phyloP scores from a whole-genome alignment of 1,139 yeast genomes.

The Kluyveromyces marxianus region DNA sequence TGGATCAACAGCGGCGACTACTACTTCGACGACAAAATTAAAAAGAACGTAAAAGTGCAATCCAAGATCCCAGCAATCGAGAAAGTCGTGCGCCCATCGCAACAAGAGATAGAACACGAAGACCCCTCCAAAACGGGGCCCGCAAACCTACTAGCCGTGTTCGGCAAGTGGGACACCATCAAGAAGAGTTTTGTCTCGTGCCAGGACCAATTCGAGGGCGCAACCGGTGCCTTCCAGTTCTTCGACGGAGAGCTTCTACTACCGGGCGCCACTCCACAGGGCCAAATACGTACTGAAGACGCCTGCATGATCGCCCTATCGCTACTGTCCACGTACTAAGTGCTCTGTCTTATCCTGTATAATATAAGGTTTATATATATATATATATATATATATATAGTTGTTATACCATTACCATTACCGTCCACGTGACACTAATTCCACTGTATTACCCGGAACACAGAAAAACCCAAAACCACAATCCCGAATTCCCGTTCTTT shows the following conservation, averaged over 20 bases:
- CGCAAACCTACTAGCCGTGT: slow-evolving; percentile 44
- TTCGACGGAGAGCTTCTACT: slow-evolving; percentile 58
- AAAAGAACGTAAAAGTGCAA: slow-evolving; percentile 18
- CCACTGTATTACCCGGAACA: not conserved
- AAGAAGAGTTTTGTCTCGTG: slow-evolving; percentile 43
- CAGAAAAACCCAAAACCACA: not conserved
- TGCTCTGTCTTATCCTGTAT: not conserved
- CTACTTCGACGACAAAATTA: slow-evolving; percentile 33
- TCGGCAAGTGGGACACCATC: slow-evolving; percentile 58
- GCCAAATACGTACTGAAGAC: slow-evolving; percentile 49
- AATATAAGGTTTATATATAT: too few species aligned
- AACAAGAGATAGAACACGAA: slow-evolving; percentile 5
- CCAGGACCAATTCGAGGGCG: slow-evolving; percentile 43
- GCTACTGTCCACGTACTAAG: not conserved
- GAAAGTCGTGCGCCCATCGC: slow-evolving; percentile 12
- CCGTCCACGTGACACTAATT: not conserved
- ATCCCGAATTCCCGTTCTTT: not conserved
- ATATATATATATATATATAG: too few species aligned
- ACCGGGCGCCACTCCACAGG: slow-evolving; percentile 45
- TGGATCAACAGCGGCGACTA: slow-evolving; percentile 64
- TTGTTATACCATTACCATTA: not conserved
- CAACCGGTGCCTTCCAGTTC: slow-evolving; percentile 49
- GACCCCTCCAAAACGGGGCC: slow-evolving; percentile 14
- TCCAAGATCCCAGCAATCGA: slow-evolving; percentile 19
- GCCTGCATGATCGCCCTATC: slow-evolving; percentile 58